Base-by-base conservation (phyloP, 2,329 filamentous ascomycete genomes). In the Fusarium globosum region DNA sequence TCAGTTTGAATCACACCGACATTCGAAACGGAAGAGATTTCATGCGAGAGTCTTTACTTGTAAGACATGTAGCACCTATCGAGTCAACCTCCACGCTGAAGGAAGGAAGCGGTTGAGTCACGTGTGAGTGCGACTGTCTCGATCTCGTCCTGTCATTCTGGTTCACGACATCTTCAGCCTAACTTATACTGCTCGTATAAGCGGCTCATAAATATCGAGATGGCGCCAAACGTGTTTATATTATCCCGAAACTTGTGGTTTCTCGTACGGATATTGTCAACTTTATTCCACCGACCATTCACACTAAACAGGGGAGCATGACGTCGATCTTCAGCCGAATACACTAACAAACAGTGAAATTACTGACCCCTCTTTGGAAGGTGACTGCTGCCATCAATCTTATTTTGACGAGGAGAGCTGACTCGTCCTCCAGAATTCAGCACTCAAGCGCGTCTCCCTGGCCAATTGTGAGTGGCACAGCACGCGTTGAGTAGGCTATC, bases 311-410 rank as follows among this genome's bases (percentile, higher is more conserved):
- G 30, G 66, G 66, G 39, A 65, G 45, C 57, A 73, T 73, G 61
- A 57, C 66, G 67, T 61, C 61, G 71, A 72, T 62, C 68, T 28
- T 58, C 61, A 33, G 30, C 41, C 38, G 41, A 43, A 12, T 11
- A 30, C 41, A 46, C 61, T 61, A 56, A 45, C 38, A 49, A 43
- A 23, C 33, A 43, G 57, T 68, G 58, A 72, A 55, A 72, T 73
- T 61, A 70, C 49, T 53, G 30, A 33, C 39, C 70, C 67, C 41
- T 67, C 46, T 66, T 62, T 52, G 53, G 70, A 28, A 71, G 70
- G 61, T 71, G 65, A 73, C n/a, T n/a, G 41, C 30, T 49, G 43
- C 38, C 46, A 55, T 61, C 70, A 72, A 71, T 73, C 38, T 72
- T 70, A 65, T 56, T 69, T 45, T 41, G 33, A 66, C 48, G 30